Base-by-base conservation (phyloP, 2,329 filamentous ascomycete species). In the Monascus ruber region DNA sequence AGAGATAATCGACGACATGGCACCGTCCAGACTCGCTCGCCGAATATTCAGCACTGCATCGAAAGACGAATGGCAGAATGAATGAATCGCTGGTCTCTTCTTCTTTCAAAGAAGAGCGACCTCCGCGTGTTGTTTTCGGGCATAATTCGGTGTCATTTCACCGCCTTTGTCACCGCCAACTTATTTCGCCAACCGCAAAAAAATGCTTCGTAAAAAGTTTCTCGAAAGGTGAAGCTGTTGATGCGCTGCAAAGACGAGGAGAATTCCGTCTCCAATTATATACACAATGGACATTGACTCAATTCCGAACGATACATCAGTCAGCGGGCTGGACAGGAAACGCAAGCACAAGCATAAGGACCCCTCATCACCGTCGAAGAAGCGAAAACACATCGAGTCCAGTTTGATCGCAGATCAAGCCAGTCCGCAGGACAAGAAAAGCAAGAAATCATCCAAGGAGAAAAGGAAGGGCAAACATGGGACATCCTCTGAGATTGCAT, bases 1-100 rank as follows among this genome's bases (percentile, higher is more conserved):
- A 25, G 76, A 76, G 31, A 79, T 54, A 31, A 77, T 52, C 28
- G 65, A 61, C 41, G 62, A 63, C 52, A 68, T 59, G 46, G 57
- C 17, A 17, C 17, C 17, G 17, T 17, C 17, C 17, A 17, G 17
- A 17, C 17, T 17, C 17, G 17, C 17, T 17, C 17, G 17, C 17
- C 17, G 17, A 17, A 17, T 17, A 17, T 17, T 3, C 17, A 17
- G 17, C 17, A 17, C 17, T 17, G 17, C 17, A 17, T 17, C 17
- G 17, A 17, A 17, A 17, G 17, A 17, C 17, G 17, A 17, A 17
- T 17, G 17, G 17, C 17, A 17, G 17, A 17, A 17, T 17, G 17
- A 17, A 17, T 17, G 17, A 17, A 17, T 17, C 17, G 17, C 17
- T 17, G 3, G 17, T 17, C 17, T 17, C 3, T 17, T 17, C 17